A percentile compares a stretch with the other conserved stretches of the same genome.
phyloP scores from a whole-genome alignment of 495 filamentous ascomycete genomes.

The Xylaria acuta region DNA sequence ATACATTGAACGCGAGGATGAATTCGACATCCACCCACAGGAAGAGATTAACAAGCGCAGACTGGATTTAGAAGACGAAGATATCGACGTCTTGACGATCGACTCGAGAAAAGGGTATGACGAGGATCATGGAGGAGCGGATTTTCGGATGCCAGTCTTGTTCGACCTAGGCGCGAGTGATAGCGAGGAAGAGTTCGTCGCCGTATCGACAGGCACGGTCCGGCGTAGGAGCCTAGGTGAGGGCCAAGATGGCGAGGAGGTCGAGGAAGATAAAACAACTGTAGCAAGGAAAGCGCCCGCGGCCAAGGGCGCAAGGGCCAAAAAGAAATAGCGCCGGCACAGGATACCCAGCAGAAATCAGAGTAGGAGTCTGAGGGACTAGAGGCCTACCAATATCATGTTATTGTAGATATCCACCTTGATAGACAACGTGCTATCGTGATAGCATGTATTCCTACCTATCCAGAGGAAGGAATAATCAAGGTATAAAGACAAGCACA shows the following conservation, averaged over 20 bases:
- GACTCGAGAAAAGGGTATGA: slow-evolving; percentile 67
- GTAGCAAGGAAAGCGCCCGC: slow-evolving; percentile 42
- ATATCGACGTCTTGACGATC: slow-evolving; percentile 83
- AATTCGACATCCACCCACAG: slow-evolving; percentile 96
- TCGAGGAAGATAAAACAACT: slow-evolving; percentile 43
- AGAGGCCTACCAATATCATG: not conserved
- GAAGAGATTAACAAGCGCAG: slow-evolving; percentile 93
- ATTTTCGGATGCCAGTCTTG: slow-evolving; percentile 86
- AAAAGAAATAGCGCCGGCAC: slow-evolving; percentile 36
- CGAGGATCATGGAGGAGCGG: slow-evolving; percentile 57
- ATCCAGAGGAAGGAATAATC: not conserved
- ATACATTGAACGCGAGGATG: slow-evolving; percentile 93
- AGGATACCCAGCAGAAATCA: not conserved
- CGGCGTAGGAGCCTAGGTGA: slow-evolving; percentile 69
- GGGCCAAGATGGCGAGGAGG: slow-evolving; percentile 48
- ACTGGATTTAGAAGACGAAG: slow-evolving; percentile 83
- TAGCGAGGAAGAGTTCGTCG: slow-evolving; percentile 86
- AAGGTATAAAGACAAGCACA: not conserved
- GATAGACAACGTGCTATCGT: not conserved
- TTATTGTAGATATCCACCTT: not conserved
- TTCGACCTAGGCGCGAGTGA: slow-evolving; percentile 77
- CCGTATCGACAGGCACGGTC: slow-evolving; percentile 84
- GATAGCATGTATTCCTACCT: not conserved
- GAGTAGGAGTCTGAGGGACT: not conserved
- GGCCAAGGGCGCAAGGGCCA: slow-evolving; percentile 34